phyloP scores from a whole-genome alignment of 148 eudicot genomes.

The Bassia scoparia region DNA sequence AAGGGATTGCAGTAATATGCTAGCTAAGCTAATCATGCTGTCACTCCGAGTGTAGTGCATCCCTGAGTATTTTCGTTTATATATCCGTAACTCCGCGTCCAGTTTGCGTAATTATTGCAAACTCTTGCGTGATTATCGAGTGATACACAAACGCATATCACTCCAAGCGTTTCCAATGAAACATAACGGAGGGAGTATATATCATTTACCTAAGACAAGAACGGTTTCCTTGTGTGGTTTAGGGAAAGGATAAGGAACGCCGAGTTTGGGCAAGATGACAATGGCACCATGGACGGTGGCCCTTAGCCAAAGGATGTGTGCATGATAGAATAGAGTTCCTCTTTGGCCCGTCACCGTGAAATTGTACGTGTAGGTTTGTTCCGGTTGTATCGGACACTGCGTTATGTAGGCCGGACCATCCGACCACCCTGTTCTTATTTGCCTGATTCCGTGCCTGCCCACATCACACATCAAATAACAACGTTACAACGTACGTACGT shows the following conservation, averaged over 20 bases:
- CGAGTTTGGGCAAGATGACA: conserved; percentile 21
- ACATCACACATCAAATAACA: background rate
- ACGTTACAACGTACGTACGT: too few species aligned
- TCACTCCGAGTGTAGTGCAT: too few species aligned
- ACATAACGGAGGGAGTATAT: background rate
- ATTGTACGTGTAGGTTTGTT: conserved; percentile 14
- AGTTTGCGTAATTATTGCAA: too few species aligned
- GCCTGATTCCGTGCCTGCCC: conserved; percentile 22
- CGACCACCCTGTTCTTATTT: conserved; percentile 22
- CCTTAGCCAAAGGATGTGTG: conserved; percentile 22
- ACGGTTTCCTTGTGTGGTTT: conserved; percentile 12
- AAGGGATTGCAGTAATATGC: too few species aligned
- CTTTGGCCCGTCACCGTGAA: conserved; percentile 18
- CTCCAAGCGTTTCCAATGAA: too few species aligned
- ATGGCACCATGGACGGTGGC: conserved; percentile 25
- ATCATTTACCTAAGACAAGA: conserved; percentile 4
- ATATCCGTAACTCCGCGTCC: too few species aligned
- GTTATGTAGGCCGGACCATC: conserved; percentile 25
- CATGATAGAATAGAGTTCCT: conserved; percentile 21
- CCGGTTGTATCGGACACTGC: conserved; percentile 22
- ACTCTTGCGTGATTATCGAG: too few species aligned
- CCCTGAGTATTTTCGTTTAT: too few species aligned
- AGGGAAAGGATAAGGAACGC: conserved; percentile 23
- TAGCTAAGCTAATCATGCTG: too few species aligned
- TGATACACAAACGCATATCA: too few species aligned